These are phyloP conservation scores for Hygrocybe coccinea DNA, from an alignment of 768 basidiomycete genomes.

Conservation along the genomic window DNA sequence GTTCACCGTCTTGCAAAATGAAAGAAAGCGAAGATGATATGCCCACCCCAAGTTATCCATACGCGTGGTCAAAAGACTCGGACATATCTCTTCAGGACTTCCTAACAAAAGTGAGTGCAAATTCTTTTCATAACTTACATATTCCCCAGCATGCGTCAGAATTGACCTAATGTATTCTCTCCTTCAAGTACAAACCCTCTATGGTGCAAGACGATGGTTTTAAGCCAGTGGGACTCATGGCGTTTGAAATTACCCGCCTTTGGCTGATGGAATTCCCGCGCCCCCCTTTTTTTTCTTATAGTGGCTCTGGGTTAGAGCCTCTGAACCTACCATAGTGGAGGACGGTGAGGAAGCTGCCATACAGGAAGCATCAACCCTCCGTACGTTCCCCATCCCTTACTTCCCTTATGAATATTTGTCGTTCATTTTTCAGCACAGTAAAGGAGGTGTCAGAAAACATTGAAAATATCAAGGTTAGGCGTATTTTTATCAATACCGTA, in stretches of 20 bases:
- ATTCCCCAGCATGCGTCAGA: too few relatives aligned
- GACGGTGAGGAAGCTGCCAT: slow-evolving; percentile 30
- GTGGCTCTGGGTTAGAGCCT: slow-evolving; percentile 63
- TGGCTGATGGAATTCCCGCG: background rate
- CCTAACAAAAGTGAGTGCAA: slow-evolving; percentile 43
- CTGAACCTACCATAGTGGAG: slow-evolving; percentile 21
- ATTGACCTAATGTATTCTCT: too few relatives aligned
- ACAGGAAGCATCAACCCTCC: slow-evolving; percentile 37
- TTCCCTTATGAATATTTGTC: background rate
- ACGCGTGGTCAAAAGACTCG: slow-evolving; percentile 47
- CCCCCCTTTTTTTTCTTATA: slow-evolving; percentile 18
- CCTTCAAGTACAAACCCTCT: slow-evolving; percentile 74
- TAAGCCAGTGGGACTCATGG: slow-evolving; percentile 51
- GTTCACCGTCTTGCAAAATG: slow-evolving; percentile 25
- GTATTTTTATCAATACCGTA: too few relatives aligned
- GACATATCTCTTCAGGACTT: slow-evolving; percentile 47
- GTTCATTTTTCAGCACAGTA: slow-evolving; percentile 35
- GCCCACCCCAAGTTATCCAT: slow-evolving; percentile 41
- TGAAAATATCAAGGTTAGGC: slow-evolving; percentile 54
- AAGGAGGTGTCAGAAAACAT: slow-evolving; percentile 52
- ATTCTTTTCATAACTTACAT: too few relatives aligned
- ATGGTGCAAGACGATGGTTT: slow-evolving; percentile 76
- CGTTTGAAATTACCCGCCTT: background rate
- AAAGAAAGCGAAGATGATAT: slow-evolving; percentile 37
- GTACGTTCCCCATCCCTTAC: slow-evolving; percentile 30